phyloP scores from a whole-genome alignment of 1,284 basidiomycete genomes.

The Puccinia novopanici region DNA sequence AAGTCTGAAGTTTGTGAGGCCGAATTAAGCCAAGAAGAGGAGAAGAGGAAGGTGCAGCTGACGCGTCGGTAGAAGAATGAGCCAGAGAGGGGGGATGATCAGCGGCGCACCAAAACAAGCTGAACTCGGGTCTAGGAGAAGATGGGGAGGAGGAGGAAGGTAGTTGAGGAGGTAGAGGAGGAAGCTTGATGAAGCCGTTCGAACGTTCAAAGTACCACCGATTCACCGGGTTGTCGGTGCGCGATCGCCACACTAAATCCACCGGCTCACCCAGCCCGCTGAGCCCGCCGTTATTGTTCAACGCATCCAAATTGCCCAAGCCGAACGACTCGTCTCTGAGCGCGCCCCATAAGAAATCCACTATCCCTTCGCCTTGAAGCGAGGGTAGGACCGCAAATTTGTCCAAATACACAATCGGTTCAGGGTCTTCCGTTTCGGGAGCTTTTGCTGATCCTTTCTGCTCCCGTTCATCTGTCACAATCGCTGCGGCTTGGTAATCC shows the following conservation, averaged over 20 bases:
- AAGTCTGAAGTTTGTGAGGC: slow-evolving; percentile 30
- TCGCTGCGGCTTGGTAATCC: slow-evolving; percentile 91
- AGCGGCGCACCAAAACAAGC: slow-evolving; percentile 97
- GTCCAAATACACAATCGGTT: slow-evolving; percentile 84
- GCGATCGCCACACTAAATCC: slow-evolving; percentile 92
- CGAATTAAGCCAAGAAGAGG: slow-evolving; percentile 41
- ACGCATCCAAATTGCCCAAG: slow-evolving; percentile 85
- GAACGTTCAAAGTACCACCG: slow-evolving; percentile 99
- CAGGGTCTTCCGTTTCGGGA: slow-evolving; percentile 53
- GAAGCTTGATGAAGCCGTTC: slow-evolving; percentile 80
- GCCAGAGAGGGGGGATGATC: slow-evolving; percentile 67
- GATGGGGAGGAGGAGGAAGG: slow-evolving; percentile 30
- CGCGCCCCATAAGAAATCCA: slow-evolving; percentile 98
- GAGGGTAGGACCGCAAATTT: slow-evolving; percentile 95
- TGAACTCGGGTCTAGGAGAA: slow-evolving; percentile 68
- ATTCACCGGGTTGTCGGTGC: slow-evolving; percentile 91
- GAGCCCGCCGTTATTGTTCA: slow-evolving; percentile 85
- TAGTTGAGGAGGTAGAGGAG: slow-evolving; percentile 53
- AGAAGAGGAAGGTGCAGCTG: slow-evolving; percentile 38
- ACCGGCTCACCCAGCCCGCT: slow-evolving; percentile 83
- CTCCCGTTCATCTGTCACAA: slow-evolving; percentile 80
- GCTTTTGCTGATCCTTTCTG: slow-evolving; percentile 49
- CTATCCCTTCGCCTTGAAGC: slow-evolving; percentile 95
- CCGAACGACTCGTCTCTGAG: slow-evolving; percentile 98
- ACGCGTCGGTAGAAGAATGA: slow-evolving; percentile 49